These are phyloP conservation scores for Ulmus americana DNA, from an alignment of 331 rosid species.

Conservation along the genomic window DNA sequence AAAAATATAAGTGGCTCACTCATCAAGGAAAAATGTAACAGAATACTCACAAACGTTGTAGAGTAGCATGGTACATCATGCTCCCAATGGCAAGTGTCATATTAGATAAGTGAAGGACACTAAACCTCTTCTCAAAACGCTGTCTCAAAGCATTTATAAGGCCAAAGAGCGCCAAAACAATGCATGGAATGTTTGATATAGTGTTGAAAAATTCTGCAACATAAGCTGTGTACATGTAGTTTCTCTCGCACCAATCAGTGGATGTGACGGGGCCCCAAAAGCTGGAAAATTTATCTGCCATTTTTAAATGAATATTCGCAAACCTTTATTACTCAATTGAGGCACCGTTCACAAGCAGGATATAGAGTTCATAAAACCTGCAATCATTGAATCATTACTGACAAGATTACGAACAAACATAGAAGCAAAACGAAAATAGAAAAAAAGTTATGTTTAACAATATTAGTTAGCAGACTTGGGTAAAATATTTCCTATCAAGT, in stretches of 20 bases:
- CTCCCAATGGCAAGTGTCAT: constrained; percentile 20
- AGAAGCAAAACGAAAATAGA: background rate
- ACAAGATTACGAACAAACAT: background rate
- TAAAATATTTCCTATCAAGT: too few relatives aligned
- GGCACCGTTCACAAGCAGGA: background rate
- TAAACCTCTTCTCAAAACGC: constrained; percentile 23
- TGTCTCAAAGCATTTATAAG: constrained; percentile 17
- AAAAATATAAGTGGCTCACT: background rate
- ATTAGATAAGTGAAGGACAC: constrained; percentile 15
- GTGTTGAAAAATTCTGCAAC: constrained; percentile 20
- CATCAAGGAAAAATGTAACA: background rate
- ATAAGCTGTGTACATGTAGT: constrained; percentile 4
- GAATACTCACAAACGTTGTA: constrained; percentile 12
- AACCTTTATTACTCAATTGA: background rate
- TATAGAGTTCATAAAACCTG: constrained; percentile 6
- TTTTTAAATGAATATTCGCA: background rate
- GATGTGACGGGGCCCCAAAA: constrained; percentile 19
- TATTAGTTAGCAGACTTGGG: too few relatives aligned
- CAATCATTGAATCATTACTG: background rate
- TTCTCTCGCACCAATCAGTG: constrained; percentile 20
- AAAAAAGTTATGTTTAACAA: too few relatives aligned
- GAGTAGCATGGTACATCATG: constrained; percentile 17
- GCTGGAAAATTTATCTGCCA: constrained; percentile 10
- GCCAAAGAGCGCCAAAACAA: constrained; percentile 14
- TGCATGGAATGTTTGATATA: constrained; percentile 11